phyloP scores from a whole-genome alignment of 495 filamentous ascomycete species.

The Thermochaetoides thermophila region DNA sequence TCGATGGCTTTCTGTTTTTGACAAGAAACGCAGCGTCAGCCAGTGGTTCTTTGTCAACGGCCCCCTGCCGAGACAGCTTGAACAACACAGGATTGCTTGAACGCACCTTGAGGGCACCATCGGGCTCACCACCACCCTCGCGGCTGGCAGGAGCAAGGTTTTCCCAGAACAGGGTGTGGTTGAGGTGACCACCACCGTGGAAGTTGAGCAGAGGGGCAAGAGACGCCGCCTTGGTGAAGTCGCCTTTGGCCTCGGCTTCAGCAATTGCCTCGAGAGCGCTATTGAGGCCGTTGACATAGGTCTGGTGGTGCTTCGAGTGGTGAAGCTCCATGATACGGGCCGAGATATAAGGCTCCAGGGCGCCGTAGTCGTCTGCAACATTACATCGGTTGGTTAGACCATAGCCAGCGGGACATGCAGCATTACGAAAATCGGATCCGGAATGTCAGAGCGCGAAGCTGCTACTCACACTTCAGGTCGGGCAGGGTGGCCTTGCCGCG shows the following conservation, averaged over 20 bases:
- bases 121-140: constrained; percentile 60
- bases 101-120: constrained; percentile 34
- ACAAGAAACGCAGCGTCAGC: too few species aligned
- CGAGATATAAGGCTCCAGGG: constrained; percentile 86
- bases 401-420: too few species aligned
- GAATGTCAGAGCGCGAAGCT: too few species aligned
- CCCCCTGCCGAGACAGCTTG: not conserved
- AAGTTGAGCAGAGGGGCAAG: constrained; percentile 87
- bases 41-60: too few species aligned
- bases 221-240: constrained; percentile 57
- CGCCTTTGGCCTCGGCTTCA: constrained; percentile 40
- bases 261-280: constrained; percentile 44
- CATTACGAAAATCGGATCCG: too few species aligned
- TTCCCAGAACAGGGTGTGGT: constrained; percentile 96
- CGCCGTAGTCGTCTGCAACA: constrained; percentile 76
- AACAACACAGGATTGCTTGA: not conserved
- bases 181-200: constrained; percentile 89
- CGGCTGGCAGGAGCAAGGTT: constrained; percentile 68
- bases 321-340: constrained; percentile 97
- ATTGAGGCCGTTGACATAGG: constrained; percentile 65
- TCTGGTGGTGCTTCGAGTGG: constrained; percentile 65
- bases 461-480: constrained; percentile 70
- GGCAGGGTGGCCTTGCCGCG: constrained; percentile 86
- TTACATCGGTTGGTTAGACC: too few species aligned
- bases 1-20: constrained; percentile 59